Percentiles rank a stretch among this genome's conserved stretches.
Evolutionary conservation across 2,329 filamentous ascomycete genomes (phyloP).

Genomic region (Fragosphaeria purpurea): DNA sequence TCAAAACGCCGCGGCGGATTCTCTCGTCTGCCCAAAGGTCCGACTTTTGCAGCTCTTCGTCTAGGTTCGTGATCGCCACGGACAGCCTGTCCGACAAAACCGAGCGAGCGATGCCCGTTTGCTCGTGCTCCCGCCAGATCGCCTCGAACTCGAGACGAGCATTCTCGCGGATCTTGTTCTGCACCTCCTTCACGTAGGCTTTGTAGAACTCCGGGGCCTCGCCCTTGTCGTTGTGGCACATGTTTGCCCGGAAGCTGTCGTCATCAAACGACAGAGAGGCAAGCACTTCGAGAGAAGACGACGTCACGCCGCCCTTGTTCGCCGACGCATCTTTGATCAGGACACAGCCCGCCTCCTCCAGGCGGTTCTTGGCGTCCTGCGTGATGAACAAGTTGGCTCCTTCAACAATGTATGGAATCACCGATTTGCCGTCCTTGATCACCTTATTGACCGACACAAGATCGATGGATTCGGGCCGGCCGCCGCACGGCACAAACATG

Average conservation of each 20-base stretch:
- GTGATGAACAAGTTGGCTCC: constrained; percentile 96
- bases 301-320: constrained; percentile 98
- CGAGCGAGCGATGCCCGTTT: constrained; percentile 68
- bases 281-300: constrained; percentile 90
- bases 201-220: constrained; percentile 84
- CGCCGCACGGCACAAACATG: constrained; percentile 90
- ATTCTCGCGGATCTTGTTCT: constrained; percentile 83
- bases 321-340: constrained; percentile 96
- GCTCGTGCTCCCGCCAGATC: constrained; percentile 89
- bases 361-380: constrained; percentile 89
- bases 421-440: constrained; percentile 79
- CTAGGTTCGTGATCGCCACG: constrained; percentile 85
- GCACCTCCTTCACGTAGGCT: constrained; percentile 83
- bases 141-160: constrained; percentile 93
- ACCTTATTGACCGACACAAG: constrained; percentile 77
- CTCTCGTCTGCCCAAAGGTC: constrained; percentile 79
- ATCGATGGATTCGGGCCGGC: constrained; percentile 93
- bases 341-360: constrained; percentile 91
- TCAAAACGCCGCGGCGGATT: constrained; percentile 67
- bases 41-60: constrained; percentile 90
- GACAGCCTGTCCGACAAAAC: constrained; percentile 88
- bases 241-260: constrained; percentile 75
- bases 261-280: constrained; percentile 94
- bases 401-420: constrained; percentile 91
- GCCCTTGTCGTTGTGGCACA: constrained; percentile 71